Evolutionary conservation across 129 eudicot species (phyloP), one percentile per base, ranked within the genome.

Genomic region (Ambrosia artemisiifolia): DNA sequence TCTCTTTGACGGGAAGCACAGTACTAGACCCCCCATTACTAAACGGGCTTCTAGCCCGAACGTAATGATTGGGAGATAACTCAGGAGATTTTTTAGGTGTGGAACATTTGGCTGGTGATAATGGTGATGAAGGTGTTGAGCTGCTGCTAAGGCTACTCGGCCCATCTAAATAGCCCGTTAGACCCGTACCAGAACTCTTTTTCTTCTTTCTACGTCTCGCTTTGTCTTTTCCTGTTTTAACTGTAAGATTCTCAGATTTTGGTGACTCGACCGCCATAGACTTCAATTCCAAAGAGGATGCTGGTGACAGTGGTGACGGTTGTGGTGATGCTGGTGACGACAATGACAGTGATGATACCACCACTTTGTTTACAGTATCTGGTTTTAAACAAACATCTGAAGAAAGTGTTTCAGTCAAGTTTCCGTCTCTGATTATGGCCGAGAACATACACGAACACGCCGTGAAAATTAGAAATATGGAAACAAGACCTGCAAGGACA

Each of bases 141-240:
- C 86, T 88, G 67, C 99, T 85, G 70, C 97, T 94, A 34, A 90
- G 96, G 78, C 99, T 94, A 77, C 98, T 94, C 44, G 88, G 86
- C 63, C 83, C 91, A 69, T 90, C 98, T 44, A 83, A 49, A 30
- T 80, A 78, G 63, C 83, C 82, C 42, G 56, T 11, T 70, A 85
- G 19, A 46, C 86, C 92, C 6, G 43, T 9, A 69, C 61, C 73
- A 2, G 86, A 59, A 46, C 57, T 60, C 83, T 74, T 86, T 60
- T 78, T 85, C 86, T 83, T 94, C 87, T 79, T 86, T 32, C 88
- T 81, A 46, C 88, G 86, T 74, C 87, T 86, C 36, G 81, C 84
- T 73, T 90, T 90, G 47, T 88, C 96, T 72, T 84, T 90, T 44
- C 88, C 93, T 2, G 84, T 79, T 84, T 75, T 90, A 53, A 90